phyloP scores from a whole-genome alignment of 331 rosid genomes.

The Quercus tomentella region DNA sequence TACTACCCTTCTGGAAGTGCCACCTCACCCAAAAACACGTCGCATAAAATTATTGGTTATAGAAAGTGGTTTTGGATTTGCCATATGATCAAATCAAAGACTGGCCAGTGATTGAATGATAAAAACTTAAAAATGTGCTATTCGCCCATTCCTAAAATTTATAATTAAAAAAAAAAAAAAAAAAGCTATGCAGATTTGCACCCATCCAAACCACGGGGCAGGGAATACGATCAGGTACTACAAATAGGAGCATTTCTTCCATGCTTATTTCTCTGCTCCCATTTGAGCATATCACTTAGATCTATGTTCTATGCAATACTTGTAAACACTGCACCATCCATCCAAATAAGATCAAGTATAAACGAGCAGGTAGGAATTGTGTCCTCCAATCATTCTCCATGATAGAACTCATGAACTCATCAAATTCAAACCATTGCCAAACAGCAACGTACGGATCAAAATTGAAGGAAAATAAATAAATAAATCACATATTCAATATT shows the following conservation, averaged over 20 bases:
- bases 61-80: too few species aligned
- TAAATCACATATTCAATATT: background rate
- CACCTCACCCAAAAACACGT: background rate
- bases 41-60: background rate
- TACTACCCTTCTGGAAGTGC: background rate
- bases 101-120: too few species aligned
- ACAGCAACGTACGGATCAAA: background rate
- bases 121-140: too few species aligned
- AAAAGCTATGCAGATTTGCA: too few species aligned
- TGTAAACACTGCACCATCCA: background rate
- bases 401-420: background rate
- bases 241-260: too few species aligned
- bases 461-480: background rate
- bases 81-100: too few species aligned
- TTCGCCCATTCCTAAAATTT: too few species aligned
- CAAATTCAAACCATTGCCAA: background rate
- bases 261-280: too few species aligned
- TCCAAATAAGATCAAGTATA: too few species aligned
- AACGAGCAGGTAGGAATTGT: background rate
- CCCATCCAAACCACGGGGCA: too few species aligned
- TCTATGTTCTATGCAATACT: background rate
- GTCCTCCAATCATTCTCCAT: background rate
- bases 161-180: too few species aligned
- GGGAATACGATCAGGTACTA: too few species aligned
- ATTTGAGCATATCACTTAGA: background rate